Evolutionary conservation across 495 filamentous ascomycete genomes (phyloP).

Genomic region (Talaromyces proteolyticus): DNA sequence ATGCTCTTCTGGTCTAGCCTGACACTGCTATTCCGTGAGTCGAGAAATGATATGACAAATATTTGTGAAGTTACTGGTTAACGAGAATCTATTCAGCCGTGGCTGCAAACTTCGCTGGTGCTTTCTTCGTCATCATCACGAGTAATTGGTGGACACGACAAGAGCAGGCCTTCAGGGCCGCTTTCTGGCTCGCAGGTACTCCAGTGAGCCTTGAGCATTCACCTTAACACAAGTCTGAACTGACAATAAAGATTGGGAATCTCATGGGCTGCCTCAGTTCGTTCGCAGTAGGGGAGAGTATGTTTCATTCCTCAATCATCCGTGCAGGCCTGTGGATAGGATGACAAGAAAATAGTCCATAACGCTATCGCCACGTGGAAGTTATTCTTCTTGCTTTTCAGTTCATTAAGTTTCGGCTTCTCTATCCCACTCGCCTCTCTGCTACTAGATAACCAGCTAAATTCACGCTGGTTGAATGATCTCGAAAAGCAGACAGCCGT

Average conservation of each 20-base stretch:
- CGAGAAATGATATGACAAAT: too few relatives aligned
- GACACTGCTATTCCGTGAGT: not conserved
- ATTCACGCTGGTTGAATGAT: not conserved
- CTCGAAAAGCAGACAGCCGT: not conserved
- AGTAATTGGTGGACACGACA: not conserved
- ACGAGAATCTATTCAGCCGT: too few relatives aligned
- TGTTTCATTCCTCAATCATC: too few relatives aligned
- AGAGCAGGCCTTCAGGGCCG: not conserved
- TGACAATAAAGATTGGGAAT: not conserved
- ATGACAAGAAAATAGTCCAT: too few relatives aligned
- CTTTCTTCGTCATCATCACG: not conserved
- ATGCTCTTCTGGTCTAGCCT: not conserved
- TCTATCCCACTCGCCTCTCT: not conserved
- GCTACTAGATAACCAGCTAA: not conserved
- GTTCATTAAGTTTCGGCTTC: not conserved
- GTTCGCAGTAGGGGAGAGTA: not conserved
- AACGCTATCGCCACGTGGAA: not conserved
- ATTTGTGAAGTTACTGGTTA: too few relatives aligned
- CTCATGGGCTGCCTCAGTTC: not conserved
- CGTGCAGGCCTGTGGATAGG: too few relatives aligned
- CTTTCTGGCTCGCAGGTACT: not conserved
- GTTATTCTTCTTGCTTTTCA: not conserved
- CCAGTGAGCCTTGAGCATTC: too few relatives aligned
- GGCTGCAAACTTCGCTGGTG: not conserved
- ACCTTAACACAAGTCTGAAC: too few relatives aligned